Percentiles rank a stretch among this genome's conserved stretches.
Evolutionary conservation across 139 green algal species (phyloP).

Genomic region (Diplosphaera chodatii): DNA sequence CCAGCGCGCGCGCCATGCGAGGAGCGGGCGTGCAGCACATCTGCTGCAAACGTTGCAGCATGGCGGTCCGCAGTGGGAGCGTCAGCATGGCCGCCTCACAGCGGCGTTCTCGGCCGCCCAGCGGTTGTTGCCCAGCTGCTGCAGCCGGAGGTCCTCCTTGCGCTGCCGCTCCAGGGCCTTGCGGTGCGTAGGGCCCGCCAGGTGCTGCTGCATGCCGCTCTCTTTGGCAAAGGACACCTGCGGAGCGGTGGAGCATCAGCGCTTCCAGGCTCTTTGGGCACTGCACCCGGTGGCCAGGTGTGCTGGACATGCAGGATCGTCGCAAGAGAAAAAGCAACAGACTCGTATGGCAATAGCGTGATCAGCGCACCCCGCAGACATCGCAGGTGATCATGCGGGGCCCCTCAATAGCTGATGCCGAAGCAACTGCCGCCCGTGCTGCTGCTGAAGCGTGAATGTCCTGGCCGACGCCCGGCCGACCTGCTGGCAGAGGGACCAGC

Average conservation of each 20-base stretch:
- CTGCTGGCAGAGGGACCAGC: too few species aligned
- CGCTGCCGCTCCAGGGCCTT: neutral
- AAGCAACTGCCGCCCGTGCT: neutral
- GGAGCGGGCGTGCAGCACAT: too few species aligned
- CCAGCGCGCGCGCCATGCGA: too few species aligned
- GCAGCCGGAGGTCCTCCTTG: neutral
- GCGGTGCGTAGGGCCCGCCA: neutral
- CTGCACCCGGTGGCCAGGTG: too few species aligned
- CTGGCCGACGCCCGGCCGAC: neutral
- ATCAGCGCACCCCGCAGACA: neutral
- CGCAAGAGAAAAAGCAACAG: too few species aligned
- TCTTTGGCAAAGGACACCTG: neutral
- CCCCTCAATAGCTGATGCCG: neutral
- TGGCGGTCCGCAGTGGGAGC: too few species aligned
- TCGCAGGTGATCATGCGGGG: neutral
- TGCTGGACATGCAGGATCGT: too few species aligned
- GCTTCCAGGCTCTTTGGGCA: neutral
- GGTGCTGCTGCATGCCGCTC: neutral
- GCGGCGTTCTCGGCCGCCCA: neutral
- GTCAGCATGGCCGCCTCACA: neutral
- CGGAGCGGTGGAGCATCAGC: neutral
- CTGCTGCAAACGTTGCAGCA: too few species aligned
- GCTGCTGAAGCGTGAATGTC: neutral
- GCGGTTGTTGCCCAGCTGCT: constrained; percentile 1
- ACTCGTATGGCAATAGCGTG: too few species aligned